These are phyloP conservation scores for Pythium grandisporangium DNA, from an alignment of 352 stramenopile species.

Conservation along the genomic window DNA sequence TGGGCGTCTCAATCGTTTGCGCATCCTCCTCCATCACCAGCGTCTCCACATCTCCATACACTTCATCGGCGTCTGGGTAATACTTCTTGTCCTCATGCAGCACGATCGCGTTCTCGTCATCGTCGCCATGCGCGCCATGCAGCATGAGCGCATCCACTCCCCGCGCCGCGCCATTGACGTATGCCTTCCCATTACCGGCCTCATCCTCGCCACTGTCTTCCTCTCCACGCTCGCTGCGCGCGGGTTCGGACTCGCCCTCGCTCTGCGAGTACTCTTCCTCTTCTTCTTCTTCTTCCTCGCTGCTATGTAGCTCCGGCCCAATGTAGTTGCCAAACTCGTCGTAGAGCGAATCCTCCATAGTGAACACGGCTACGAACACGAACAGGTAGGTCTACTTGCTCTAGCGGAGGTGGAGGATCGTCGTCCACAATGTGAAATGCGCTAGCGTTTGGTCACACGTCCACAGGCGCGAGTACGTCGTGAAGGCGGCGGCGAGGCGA, in stretches of 20 bases:
- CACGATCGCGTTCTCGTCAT: conserved; percentile 92
- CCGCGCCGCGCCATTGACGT: conserved; percentile 7
- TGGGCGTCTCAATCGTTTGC: conserved; percentile 96
- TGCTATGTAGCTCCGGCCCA: conserved; percentile 91
- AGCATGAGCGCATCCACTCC: conserved; percentile 41
- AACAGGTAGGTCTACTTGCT: too few species aligned
- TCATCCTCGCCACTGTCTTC: conserved; percentile 40
- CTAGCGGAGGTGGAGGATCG: too few species aligned
- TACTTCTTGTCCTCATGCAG: conserved; percentile 99
- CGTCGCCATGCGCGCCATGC: conserved; percentile 25
- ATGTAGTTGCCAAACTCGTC: conserved; percentile 99
- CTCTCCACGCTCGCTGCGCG: conserved; percentile 10
- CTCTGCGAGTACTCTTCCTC: conserved; percentile 33
- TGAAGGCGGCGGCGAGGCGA: too few species aligned
- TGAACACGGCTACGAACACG: too few species aligned
- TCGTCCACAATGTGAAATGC: too few species aligned
- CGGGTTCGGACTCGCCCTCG: conserved; percentile 39
- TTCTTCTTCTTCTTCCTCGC: conserved; percentile 55
- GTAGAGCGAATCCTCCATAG: conserved; percentile 96
- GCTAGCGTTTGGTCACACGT: too few species aligned
- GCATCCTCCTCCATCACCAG: conserved; percentile 99
- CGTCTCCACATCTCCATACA: conserved; percentile 95
- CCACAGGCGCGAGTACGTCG: too few species aligned
- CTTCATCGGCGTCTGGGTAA: conserved; percentile 96
- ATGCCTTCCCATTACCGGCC: conserved; percentile 11